Conservation (phyloP, 23 red algal genomes). For the Porphyridium purpureum region DNA sequence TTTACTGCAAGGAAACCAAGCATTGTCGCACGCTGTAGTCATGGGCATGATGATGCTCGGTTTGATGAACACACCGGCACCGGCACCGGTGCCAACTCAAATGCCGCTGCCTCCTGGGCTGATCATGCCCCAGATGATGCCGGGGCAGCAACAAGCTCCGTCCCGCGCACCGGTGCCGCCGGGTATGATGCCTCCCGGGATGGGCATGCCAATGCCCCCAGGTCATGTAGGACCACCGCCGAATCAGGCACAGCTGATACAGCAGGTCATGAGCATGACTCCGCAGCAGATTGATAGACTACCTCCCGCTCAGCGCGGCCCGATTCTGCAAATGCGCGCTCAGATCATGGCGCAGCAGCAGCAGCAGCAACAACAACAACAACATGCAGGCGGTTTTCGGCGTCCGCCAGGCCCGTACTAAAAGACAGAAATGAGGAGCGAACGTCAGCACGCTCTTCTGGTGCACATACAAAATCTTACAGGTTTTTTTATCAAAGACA, state of each 20-base stretch:
- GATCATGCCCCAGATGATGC: not conserved
- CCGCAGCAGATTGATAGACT: constrained; percentile 50
- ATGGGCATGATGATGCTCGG: constrained; percentile 76
- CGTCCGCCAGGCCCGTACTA: too few species aligned
- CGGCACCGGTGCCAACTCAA: constrained; percentile 10
- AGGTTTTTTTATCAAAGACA: not conserved
- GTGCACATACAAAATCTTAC: too few species aligned
- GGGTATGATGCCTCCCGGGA: constrained; percentile 3
- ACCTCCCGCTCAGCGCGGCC: constrained; percentile 39
- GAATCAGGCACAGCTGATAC: constrained; percentile 37
- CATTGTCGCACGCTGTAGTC: constrained; percentile 58
- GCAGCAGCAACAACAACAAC: too few species aligned
- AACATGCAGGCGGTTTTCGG: too few species aligned
- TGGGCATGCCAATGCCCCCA: constrained; percentile 6
- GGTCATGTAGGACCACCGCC: not conserved
- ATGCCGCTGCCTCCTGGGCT: constrained; percentile 5
- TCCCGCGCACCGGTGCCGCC: not conserved
- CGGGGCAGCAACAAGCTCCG: constrained; percentile 4
- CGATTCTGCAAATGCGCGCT: constrained; percentile 23
- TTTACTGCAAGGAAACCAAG: constrained; percentile 37
- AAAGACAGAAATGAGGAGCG: too few species aligned
- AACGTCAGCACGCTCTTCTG: too few species aligned
- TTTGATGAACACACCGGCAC: constrained; percentile 38
- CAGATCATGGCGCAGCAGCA: constrained; percentile 1
- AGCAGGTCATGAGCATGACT: constrained; percentile 50